Evolutionary conservation across 192 early-diverging fungal species (phyloP).

Genomic region (Coemansia sp.): DNA sequence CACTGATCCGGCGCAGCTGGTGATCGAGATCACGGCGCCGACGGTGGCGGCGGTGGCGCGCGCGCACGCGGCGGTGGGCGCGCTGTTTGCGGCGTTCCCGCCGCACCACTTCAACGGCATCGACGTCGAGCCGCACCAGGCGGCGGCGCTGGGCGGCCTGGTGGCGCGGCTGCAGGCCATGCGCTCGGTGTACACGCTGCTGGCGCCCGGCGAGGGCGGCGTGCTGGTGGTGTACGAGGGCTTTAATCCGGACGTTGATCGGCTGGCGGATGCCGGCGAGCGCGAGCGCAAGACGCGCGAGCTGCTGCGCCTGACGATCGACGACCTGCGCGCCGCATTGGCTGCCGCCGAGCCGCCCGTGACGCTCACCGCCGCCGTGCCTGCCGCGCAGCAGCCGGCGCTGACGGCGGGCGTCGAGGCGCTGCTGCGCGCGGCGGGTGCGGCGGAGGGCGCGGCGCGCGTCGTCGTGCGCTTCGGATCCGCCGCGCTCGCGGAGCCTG

Average conservation of each 20-base stretch:
- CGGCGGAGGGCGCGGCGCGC: slow-evolving; percentile 55
- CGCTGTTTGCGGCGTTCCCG: slow-evolving; percentile 61
- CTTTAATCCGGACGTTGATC: slow-evolving; percentile 57
- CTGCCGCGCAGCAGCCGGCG: slow-evolving; percentile 73
- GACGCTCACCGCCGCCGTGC: slow-evolving; percentile 63
- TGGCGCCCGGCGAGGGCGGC: slow-evolving; percentile 68
- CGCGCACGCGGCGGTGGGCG: slow-evolving; percentile 61
- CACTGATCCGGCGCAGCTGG: slow-evolving; percentile 53
- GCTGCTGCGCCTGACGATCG: slow-evolving; percentile 56
- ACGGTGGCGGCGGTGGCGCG: slow-evolving; percentile 62
- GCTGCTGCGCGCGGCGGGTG: slow-evolving; percentile 53
- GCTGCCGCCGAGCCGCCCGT: slow-evolving; percentile 67
- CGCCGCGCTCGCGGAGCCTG: slow-evolving; percentile 26
- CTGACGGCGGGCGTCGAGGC: slow-evolving; percentile 79
- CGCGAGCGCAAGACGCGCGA: slow-evolving; percentile 62
- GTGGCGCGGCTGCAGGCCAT: slow-evolving; percentile 66
- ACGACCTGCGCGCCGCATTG: slow-evolving; percentile 71
- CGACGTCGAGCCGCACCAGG: slow-evolving; percentile 78
- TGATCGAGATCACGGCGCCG: slow-evolving; percentile 82
- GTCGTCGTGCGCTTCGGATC: slow-evolving; percentile 76
- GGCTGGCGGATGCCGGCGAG: slow-evolving; percentile 49
- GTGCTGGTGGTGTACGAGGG: slow-evolving; percentile 82
- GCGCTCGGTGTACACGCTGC: slow-evolving; percentile 75
- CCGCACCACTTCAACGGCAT: slow-evolving; percentile 67
- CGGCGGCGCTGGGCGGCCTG: slow-evolving; percentile 68